phyloP scores from a whole-genome alignment of 1,284 basidiomycete genomes.

The Taiwanofungus camphoratus region DNA sequence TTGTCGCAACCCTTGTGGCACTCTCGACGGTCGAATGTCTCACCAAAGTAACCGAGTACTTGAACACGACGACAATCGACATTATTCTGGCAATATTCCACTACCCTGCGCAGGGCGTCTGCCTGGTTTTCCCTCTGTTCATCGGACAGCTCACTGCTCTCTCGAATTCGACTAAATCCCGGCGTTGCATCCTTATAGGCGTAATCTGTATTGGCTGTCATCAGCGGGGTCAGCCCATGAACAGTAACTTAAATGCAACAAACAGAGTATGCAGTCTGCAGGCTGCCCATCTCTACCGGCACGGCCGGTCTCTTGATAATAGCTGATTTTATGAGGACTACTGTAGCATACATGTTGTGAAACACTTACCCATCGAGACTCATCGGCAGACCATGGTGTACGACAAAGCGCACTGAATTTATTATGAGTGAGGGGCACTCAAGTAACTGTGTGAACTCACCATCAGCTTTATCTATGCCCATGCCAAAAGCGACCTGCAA shows the following conservation, averaged over 20 bases:
- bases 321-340: slow-evolving; percentile 31
- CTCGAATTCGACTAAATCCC: slow-evolving; percentile 47
- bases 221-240: neutral
- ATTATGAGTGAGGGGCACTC: neutral
- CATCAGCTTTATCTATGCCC: slow-evolving; percentile 92
- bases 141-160: slow-evolving; percentile 33
- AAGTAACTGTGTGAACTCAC: slow-evolving; percentile 30
- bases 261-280: slow-evolving; percentile 59
- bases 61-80: slow-evolving; percentile 85
- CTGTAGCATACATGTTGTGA: slow-evolving; percentile 1
- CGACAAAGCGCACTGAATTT: slow-evolving; percentile 63
- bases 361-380: slow-evolving; percentile 55
- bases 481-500: slow-evolving; percentile 81
- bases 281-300: slow-evolving; percentile 74
- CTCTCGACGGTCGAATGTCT: slow-evolving; percentile 36
- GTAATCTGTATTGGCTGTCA: slow-evolving; percentile 40
- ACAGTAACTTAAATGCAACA: slow-evolving; percentile 11
- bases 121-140: slow-evolving; percentile 56
- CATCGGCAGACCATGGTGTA: slow-evolving; percentile 69
- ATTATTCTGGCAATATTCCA: slow-evolving; percentile 76
- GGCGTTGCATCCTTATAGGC: slow-evolving; percentile 44
- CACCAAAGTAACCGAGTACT: slow-evolving; percentile 66
- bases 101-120: slow-evolving; percentile 51
- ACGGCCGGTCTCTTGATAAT: slow-evolving; percentile 84
- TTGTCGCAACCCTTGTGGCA: slow-evolving; percentile 75